phyloP scores from a whole-genome alignment of 768 basidiomycete genomes.

The Chalciporus piperatus region DNA sequence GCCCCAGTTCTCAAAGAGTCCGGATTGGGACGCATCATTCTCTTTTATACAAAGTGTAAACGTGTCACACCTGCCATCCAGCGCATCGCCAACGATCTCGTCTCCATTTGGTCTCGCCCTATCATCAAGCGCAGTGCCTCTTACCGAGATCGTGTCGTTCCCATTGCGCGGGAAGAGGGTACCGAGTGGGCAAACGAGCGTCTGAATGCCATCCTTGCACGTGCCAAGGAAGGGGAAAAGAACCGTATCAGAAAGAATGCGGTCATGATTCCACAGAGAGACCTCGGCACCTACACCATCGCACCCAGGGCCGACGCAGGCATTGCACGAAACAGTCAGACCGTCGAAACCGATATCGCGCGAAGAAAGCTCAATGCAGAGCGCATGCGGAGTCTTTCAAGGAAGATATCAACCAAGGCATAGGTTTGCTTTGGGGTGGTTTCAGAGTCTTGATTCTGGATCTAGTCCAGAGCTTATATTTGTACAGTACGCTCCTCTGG shows the following conservation, averaged over 20 bases:
- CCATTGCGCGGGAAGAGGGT: conserved; percentile 46
- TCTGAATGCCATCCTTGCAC: conserved; percentile 66
- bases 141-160: conserved; percentile 72
- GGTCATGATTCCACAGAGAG: conserved; percentile 77
- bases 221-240: conserved; percentile 67
- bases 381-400: conserved; percentile 61
- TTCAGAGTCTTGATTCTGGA: background rate
- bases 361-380: conserved; percentile 74
- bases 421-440: conserved; percentile 6
- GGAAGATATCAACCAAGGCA: conserved; percentile 38
- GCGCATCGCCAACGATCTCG: conserved; percentile 81
- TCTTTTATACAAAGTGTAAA: conserved; percentile 96
- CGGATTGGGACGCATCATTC: conserved; percentile 80
- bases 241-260: conserved; percentile 71
- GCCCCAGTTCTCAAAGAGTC: conserved; percentile 87
- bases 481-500: conserved; percentile 6
- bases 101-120: conserved; percentile 84
- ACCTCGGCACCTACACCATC: conserved; percentile 75
- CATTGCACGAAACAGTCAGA: conserved; percentile 46
- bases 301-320: conserved; percentile 65
- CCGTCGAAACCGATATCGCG: conserved; percentile 73
- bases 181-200: conserved; percentile 45
- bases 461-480: background rate
- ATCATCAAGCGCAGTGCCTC: conserved; percentile 88
- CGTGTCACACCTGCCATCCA: conserved; percentile 79